Conservation (phyloP, 495 filamentous ascomycete genomes). For the Oidiodendron maius region DNA sequence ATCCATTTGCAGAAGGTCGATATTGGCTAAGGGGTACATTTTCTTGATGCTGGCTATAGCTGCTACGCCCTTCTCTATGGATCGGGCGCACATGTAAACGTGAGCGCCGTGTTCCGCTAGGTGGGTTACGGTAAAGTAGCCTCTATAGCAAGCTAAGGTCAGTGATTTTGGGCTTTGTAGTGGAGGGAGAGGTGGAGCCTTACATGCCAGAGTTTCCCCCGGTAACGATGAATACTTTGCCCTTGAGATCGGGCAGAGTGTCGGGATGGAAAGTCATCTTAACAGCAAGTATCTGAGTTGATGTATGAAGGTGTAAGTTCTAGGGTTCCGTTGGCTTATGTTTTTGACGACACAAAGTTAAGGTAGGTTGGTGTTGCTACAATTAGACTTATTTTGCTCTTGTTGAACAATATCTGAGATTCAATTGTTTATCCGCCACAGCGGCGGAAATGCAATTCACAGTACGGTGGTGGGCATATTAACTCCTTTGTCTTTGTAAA, state of each 20-base stretch:
- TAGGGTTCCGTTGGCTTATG: conserved; percentile 21
- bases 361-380: conserved; percentile 14
- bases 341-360: conserved; percentile 18
- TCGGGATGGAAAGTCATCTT: conserved; percentile 38
- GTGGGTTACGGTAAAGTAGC: conserved; percentile 56
- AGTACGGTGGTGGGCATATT: no score
- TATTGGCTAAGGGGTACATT: conserved; percentile 28
- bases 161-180: conserved; percentile 12
- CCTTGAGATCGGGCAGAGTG: conserved; percentile 43
- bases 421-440: no score
- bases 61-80: conserved; percentile 40
- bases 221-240: conserved; percentile 59
- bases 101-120: conserved; percentile 57
- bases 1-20: conserved; percentile 38
- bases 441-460: no score
- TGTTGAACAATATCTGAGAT: conserved; percentile 13
- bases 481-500: no score
- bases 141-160: conserved; percentile 31
- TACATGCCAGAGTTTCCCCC: conserved; percentile 45
- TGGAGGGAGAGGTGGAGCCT: conserved; percentile 18
- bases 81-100: conserved; percentile 61
- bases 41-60: conserved; percentile 46
- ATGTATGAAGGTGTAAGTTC: conserved; percentile 14
- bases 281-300: conserved; percentile 17
- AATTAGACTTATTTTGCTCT: conserved; percentile 27